Percentiles rank a stretch among this genome's conserved stretches.
phyloP scores from a whole-genome alignment of 345 rosid genomes.

The Luvunga scandens region DNA sequence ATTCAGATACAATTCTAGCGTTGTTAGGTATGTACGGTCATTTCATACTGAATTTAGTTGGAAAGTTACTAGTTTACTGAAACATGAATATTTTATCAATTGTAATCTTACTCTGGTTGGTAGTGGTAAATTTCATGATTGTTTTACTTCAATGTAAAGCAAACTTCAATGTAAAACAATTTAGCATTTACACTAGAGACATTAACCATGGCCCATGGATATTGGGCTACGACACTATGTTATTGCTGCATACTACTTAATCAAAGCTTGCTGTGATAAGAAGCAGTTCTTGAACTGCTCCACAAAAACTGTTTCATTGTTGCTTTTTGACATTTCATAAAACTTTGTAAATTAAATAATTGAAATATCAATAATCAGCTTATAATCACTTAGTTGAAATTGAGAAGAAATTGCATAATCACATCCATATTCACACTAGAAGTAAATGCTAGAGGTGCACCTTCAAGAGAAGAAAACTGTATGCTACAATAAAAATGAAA shows the following conservation, averaged over 20 bases:
- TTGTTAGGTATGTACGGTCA: slow-evolving; percentile 55
- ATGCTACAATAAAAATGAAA: background rate
- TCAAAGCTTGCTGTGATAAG: background rate
- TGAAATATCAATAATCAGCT: background rate
- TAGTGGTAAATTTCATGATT: background rate
- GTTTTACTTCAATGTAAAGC: background rate
- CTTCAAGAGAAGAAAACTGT: background rate
- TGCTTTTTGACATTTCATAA: background rate
- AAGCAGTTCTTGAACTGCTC: background rate
- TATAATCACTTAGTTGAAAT: background rate
- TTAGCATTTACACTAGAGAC: background rate
- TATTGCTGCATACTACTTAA: background rate
- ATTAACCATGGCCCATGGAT: background rate
- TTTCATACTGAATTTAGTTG: background rate
- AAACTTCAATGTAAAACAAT: background rate
- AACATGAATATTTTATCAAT: background rate
- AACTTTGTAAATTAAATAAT: background rate
- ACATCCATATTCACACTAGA: background rate
- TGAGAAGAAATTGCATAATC: background rate
- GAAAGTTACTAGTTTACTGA: background rate
- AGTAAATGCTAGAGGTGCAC: background rate
- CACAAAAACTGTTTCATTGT: background rate
- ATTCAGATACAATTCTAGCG: slow-evolving; percentile 79
- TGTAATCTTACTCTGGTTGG: background rate
- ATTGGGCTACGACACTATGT: background rate